A percentile compares a stretch with the other conserved stretches of the same genome.
Evolutionary conservation across 805 yeast genomes (phyloP).

Genomic region (Candida montana): DNA sequence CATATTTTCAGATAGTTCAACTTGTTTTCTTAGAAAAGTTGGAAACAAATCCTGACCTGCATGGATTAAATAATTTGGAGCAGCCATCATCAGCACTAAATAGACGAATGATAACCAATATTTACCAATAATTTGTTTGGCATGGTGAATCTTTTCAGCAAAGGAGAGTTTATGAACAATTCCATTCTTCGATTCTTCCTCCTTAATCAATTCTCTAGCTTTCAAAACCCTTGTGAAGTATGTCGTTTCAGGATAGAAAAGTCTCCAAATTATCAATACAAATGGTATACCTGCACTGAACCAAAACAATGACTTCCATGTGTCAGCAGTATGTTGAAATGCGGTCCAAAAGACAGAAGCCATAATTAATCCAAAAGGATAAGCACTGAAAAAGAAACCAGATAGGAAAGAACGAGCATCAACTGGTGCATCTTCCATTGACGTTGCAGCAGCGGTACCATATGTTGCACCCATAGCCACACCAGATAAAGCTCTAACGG

Average conservation of each 20-base stretch:
- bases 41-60: constrained; percentile 74
- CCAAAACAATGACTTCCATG: constrained; percentile 73
- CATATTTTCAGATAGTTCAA: constrained; percentile 39
- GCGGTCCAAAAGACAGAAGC: constrained; percentile 64
- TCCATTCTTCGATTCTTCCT: constrained; percentile 24
- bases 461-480: constrained; percentile 47
- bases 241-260: constrained; percentile 54
- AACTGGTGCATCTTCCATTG: constrained; percentile 58
- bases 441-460: constrained; percentile 39
- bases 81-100: constrained; percentile 59
- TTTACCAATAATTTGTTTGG: constrained; percentile 11
- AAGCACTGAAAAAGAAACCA: constrained; percentile 53
- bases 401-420: constrained; percentile 58
- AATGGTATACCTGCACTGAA: constrained; percentile 62
- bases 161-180: constrained; percentile 23
- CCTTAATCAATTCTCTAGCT: constrained; percentile 22
- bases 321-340: constrained; percentile 40
- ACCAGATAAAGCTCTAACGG: constrained; percentile 59
- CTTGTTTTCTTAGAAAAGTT: constrained; percentile 52
- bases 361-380: constrained; percentile 61
- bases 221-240: constrained; percentile 35
- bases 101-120: constrained; percentile 62
- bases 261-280: constrained; percentile 52
- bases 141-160: constrained; percentile 17
- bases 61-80: constrained; percentile 66